Evolutionary conservation across 2,329 filamentous ascomycete genomes (phyloP).

Genomic region (Waltergamsia citrina): DNA sequence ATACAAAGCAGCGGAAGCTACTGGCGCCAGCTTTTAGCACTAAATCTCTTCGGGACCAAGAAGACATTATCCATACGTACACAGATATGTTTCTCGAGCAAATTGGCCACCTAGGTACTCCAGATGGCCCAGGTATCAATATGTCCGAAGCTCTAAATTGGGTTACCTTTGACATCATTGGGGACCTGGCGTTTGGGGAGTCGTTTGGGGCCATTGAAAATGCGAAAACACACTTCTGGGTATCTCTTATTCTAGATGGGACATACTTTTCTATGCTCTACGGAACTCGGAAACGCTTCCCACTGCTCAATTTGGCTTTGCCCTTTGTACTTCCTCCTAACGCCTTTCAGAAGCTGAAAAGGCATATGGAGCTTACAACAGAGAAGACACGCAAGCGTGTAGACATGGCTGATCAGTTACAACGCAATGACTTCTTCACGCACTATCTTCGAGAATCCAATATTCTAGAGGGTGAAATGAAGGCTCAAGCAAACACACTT

Average conservation of each 20-base stretch:
- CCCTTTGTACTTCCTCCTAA: too few relatives aligned
- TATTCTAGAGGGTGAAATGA: conserved; percentile 20
- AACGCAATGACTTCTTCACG: conserved; percentile 27
- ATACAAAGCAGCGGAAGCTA: conserved; percentile 20
- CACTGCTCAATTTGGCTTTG: conserved; percentile 1
- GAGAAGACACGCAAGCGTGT: conserved; percentile 15
- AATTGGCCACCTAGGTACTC: conserved; percentile 11
- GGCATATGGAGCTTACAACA: conserved; percentile 2
- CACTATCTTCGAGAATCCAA: conserved; percentile 23
- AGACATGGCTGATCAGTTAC: conserved; percentile 10
- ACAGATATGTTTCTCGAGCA: conserved; percentile 14
- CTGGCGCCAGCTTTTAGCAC: conserved; percentile 19
- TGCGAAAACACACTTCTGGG: conserved; percentile 15
- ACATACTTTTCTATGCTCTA: conserved; percentile 9
- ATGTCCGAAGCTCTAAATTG: conserved; percentile 16
- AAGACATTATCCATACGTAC: conserved; percentile 17
- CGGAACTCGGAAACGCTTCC: conserved; percentile 2
- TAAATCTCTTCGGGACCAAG: conserved; percentile 19
- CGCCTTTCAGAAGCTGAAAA: background rate
- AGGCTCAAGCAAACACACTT: conserved; percentile 19
- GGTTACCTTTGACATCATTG: conserved; percentile 18
- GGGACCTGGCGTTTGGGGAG: conserved; percentile 19
- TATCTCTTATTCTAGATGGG: conserved; percentile 13
- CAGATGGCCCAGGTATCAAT: conserved; percentile 11
- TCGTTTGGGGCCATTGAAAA: conserved; percentile 15